Evolutionary conservation across 805 yeast genomes (phyloP).

Genomic region (Nakazawaea peltata): DNA sequence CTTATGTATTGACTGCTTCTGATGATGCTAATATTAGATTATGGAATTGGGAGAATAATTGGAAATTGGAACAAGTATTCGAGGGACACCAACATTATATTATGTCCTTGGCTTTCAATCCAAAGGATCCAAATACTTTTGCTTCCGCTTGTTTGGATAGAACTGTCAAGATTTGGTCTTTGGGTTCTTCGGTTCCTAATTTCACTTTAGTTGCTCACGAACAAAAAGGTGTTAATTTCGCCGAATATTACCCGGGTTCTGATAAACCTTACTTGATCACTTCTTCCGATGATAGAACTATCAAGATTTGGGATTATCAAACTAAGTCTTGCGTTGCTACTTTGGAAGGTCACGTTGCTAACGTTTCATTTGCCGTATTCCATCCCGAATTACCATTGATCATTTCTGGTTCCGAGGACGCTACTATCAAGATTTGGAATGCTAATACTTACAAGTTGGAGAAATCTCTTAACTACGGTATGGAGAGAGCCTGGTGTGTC

Average conservation of each 20-base stretch:
- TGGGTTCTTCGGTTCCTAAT: conserved; percentile 82
- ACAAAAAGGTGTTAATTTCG: conserved; percentile 89
- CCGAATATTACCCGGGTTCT: conserved; percentile 93
- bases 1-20: conserved; percentile 79
- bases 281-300: conserved; percentile 82
- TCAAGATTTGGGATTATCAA: conserved; percentile 94
- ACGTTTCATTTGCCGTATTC: conserved; percentile 94
- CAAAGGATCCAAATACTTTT: conserved; percentile 95
- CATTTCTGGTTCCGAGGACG: conserved; percentile 95
- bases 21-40: conserved; percentile 88
- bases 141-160: conserved; percentile 96
- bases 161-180: conserved; percentile 94
- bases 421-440: conserved; percentile 91
- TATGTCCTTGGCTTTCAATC: conserved; percentile 91
- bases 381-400: conserved; percentile 96
- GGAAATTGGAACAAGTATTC: conserved; percentile 85
- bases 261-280: conserved; percentile 96
- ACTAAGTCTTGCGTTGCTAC: conserved; percentile 93
- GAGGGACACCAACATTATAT: conserved; percentile 96
- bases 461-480: conserved; percentile 81
- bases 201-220: conserved; percentile 89
- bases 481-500: conserved; percentile 97
- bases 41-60: conserved; percentile 96
- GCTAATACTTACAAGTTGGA: conserved; percentile 90
- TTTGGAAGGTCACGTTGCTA: conserved; percentile 86